Base-by-base conservation (phyloP, 805 yeast genomes). In the Saitoella complicata region DNA sequence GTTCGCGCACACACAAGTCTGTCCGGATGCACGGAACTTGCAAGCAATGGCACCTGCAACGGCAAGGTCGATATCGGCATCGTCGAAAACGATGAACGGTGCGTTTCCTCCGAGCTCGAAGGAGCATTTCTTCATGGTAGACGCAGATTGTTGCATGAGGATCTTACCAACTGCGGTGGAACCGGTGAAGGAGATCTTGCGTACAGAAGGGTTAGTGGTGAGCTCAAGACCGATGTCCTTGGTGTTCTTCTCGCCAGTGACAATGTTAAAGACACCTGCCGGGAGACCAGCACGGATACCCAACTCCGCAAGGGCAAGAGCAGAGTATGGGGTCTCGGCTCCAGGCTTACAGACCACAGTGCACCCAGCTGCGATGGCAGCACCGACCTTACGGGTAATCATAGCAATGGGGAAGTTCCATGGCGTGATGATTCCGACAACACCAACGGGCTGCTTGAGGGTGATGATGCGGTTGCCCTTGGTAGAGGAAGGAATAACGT, bases 281-380 rank as follows among this genome's bases (percentile, higher is more conserved):
- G 81, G 80, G 58, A 75, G 69, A 0, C 80, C 81, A 1, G 80
- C 79, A 53, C 73, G 59, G 43, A 72, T 71, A 29, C 71, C 72
- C 52, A 76, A 61, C 50, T 67, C 62, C 5, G 71, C 78, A 44
- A 76, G 57, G 0, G 78, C 79, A 51, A 76, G 62, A 1, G 87
- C 86, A 29, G 80, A 66, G 52, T 75, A 66, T 29, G 93, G 91
- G 32, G 91, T 81, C 55, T 77, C 82, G 2, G 72, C 64, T 9
- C 84, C 87, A 1, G 91, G 91, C 62, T 80, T 81, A 52, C 81
- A 66, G 6, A 81, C 82, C 2, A 78, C 63, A 5, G 88, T 74
- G 60, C 88, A 80, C 1, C 91, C 93, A 10, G 82, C 80, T 11
- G 91, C 87, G 32, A 78, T 55, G 2, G 84, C 85, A 32, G 88